phyloP scores from a whole-genome alignment of 2,329 filamentous ascomycete species.

The Immersiporthe knoxdaviesiana region DNA sequence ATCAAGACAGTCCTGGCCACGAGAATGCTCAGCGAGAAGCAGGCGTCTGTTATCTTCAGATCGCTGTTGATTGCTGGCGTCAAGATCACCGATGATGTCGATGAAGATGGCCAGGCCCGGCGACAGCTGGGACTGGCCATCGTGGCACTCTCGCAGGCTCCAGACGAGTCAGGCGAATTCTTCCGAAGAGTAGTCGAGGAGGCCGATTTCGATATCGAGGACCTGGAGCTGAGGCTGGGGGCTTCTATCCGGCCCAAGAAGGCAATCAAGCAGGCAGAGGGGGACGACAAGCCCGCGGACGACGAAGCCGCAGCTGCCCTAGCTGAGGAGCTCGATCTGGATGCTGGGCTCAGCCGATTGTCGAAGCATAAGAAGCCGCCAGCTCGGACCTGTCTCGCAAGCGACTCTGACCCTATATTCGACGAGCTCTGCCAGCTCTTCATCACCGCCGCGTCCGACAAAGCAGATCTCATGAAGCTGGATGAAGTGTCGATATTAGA shows the following conservation, averaged over 20 bases:
- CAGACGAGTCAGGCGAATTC: conserved; percentile 61
- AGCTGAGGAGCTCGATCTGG: conserved; percentile 42
- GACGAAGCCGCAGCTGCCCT: conserved; percentile 37
- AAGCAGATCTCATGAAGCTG: conserved; percentile 52
- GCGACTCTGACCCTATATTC: conserved; percentile 56
- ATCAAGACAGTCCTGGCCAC: conserved; percentile 66
- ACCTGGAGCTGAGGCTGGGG: conserved; percentile 75
- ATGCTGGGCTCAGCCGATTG: conserved; percentile 45
- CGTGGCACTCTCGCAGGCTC: conserved; percentile 65
- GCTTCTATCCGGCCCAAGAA: conserved; percentile 65
- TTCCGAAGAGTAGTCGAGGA: conserved; percentile 70
- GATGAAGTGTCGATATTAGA: conserved; percentile 59
- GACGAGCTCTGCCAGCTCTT: conserved; percentile 63
- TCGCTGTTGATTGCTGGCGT: conserved; percentile 64
- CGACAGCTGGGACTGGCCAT: conserved; percentile 68
- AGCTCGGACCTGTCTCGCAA: conserved; percentile 55
- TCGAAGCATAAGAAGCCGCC: conserved; percentile 35
- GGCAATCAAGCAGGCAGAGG: conserved; percentile 44
- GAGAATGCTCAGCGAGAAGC: conserved; percentile 63
- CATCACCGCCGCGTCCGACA: conserved; percentile 54
- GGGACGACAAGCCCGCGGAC: conserved; percentile 53
- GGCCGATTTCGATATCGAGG: conserved; percentile 71
- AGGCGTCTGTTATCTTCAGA: conserved; percentile 68
- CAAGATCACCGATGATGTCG: conserved; percentile 58
- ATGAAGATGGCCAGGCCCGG: conserved; percentile 59